A percentile compares a stretch with the other conserved stretches of the same genome.
These are phyloP conservation scores for Collybia mongolica DNA, from an alignment of 768 basidiomycete species.

Conservation along the genomic window DNA sequence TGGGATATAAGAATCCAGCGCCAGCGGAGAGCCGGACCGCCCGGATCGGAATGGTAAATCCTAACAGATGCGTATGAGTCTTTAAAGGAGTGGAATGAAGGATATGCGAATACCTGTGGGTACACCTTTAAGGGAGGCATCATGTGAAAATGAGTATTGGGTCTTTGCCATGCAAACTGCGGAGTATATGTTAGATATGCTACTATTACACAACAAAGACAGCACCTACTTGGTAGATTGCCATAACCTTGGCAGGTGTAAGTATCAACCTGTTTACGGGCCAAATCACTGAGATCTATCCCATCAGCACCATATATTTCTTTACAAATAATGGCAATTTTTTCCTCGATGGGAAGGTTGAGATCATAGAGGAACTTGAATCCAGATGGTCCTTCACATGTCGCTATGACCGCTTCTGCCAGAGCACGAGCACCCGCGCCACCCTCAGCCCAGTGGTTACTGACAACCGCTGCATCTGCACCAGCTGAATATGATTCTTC, in stretches of 20 bases:
- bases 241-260: constrained; percentile 90
- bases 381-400: constrained; percentile 76
- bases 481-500: constrained; percentile 79
- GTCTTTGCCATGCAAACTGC: constrained; percentile 97
- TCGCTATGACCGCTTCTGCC: constrained; percentile 87
- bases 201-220: neutral
- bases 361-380: constrained; percentile 96
- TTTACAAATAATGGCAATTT: constrained; percentile 84
- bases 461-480: constrained; percentile 92
- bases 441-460: constrained; percentile 97
- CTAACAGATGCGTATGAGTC: constrained; percentile 29
- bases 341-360: constrained; percentile 78
- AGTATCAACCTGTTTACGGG: constrained; percentile 81
- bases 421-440: constrained; percentile 87
- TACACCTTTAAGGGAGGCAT: constrained; percentile 87
- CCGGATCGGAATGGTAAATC: constrained; percentile 91
- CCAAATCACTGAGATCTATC: constrained; percentile 82
- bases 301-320: constrained; percentile 95
- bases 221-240: constrained; percentile 68
- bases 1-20: constrained; percentile 93
- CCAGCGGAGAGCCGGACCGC: constrained; percentile 88
- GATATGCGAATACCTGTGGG: constrained; percentile 63
- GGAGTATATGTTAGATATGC: constrained; percentile 13
- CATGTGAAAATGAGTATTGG: constrained; percentile 95
- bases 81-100: neutral